A percentile compares a stretch with the other conserved stretches of the same genome.
These are phyloP conservation scores for Tephrocybe sp. DNA, from an alignment of 768 basidiomycete species.

Conservation along the genomic window DNA sequence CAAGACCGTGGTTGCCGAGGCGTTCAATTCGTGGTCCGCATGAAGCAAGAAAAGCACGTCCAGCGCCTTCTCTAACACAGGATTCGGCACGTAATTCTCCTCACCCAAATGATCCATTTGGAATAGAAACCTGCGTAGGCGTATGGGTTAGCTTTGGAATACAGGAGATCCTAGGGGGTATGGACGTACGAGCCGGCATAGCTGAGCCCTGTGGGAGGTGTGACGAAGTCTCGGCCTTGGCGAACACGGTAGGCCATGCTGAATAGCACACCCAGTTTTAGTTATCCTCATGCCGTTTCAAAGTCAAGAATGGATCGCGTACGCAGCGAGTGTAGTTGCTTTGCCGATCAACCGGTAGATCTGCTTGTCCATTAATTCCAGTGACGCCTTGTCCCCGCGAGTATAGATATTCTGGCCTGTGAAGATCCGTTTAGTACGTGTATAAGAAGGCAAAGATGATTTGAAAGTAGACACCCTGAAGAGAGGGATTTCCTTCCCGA, in stretches of 20 bases:
- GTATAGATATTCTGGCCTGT: constrained; percentile 80
- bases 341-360: constrained; percentile 89
- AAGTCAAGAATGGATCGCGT: constrained; percentile 18
- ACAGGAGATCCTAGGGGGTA: background rate
- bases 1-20: constrained; percentile 80
- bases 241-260: constrained; percentile 94
- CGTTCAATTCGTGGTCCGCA: constrained; percentile 91
- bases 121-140: constrained; percentile 69
- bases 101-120: constrained; percentile 85
- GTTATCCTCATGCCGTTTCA: background rate
- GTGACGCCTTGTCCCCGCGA: constrained; percentile 60
- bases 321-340: constrained; percentile 86
- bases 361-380: constrained; percentile 88
- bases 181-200: constrained; percentile 81
- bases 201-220: constrained; percentile 77
- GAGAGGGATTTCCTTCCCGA: constrained; percentile 83
- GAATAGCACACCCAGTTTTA: constrained; percentile 3
- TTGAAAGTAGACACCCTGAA: constrained; percentile 54
- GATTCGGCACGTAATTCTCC: constrained; percentile 75
- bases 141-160: background rate
- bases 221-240: constrained; percentile 86
- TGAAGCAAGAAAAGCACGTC: constrained; percentile 88
- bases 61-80: constrained; percentile 83
- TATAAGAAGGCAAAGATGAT: background rate
- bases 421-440: background rate